phyloP scores from a whole-genome alignment of 78 protist genomes.

The Creolimax fragrantissima region DNA sequence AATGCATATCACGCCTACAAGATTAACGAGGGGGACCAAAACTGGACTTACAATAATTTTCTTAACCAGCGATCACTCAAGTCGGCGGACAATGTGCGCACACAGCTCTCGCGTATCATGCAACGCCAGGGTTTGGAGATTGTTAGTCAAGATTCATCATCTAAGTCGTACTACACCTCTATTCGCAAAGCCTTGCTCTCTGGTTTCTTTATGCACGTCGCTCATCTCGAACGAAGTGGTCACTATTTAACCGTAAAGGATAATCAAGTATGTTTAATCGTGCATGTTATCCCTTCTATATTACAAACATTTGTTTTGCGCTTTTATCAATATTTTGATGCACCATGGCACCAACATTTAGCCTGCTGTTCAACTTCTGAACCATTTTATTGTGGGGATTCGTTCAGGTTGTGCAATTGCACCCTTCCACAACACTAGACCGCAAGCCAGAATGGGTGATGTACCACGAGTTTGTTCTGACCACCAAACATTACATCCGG shows the following conservation, averaged over 20 bases:
- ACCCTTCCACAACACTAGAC: constrained; percentile 85
- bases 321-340: background rate
- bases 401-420: constrained; percentile 51
- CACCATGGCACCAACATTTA: no score
- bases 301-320: background rate
- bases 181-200: constrained; percentile 75
- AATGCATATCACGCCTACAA: constrained; percentile 92
- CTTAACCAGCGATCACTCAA: constrained; percentile 54
- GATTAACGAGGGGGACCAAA: constrained; percentile 13
- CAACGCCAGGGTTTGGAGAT: background rate
- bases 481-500: constrained; percentile 87
- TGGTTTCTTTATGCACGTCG: constrained; percentile 98
- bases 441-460: constrained; percentile 92
- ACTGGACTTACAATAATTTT: constrained; percentile 35
- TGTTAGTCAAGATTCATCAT: constrained; percentile 10
- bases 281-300: constrained; percentile 87
- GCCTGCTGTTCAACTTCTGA: no score
- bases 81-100: constrained; percentile 84
- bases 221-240: constrained; percentile 84
- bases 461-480: constrained; percentile 95
- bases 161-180: constrained; percentile 71
- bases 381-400: no score
- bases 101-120: constrained; percentile 71
- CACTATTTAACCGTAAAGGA: constrained; percentile 92
- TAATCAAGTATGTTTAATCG: constrained; percentile 58